Conservation (phyloP, 768 basidiomycete species). For the Lactarius quietus region DNA sequence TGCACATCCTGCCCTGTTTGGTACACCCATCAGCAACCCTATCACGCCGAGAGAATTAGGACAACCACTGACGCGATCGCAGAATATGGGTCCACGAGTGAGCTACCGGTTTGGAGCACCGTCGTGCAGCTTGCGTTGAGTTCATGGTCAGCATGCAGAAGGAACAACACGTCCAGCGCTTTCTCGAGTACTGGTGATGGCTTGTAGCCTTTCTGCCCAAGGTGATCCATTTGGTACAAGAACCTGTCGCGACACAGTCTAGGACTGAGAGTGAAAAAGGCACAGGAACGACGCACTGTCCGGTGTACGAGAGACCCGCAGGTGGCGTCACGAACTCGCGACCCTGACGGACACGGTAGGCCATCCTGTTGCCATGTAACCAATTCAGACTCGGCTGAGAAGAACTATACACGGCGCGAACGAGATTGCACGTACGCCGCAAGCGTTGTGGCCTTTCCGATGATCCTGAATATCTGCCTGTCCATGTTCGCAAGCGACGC, state of each 20-base stretch:
- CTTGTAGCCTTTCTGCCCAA: conserved; percentile 64
- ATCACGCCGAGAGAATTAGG: neutral
- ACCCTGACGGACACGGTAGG: conserved; percentile 88
- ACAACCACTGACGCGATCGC: conserved; percentile 63
- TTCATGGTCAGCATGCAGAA: conserved; percentile 89
- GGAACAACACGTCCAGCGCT: conserved; percentile 83
- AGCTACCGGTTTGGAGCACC: conserved; percentile 83
- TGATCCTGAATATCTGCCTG: conserved; percentile 85
- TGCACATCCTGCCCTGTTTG: conserved; percentile 71
- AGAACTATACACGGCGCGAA: too few relatives aligned
- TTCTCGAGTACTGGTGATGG: conserved; percentile 85
- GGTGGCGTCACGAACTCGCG: conserved; percentile 85
- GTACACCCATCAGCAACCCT: neutral
- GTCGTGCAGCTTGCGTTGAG: conserved; percentile 84
- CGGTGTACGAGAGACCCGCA: conserved; percentile 77
- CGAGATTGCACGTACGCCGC: conserved; percentile 59
- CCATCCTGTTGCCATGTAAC: conserved; percentile 59
- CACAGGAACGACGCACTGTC: conserved; percentile 53
- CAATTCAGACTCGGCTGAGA: neutral
- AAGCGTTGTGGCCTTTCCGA: conserved; percentile 85
- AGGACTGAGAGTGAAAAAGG: neutral
- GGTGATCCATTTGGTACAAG: conserved; percentile 87
- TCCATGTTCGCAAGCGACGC: conserved; percentile 78
- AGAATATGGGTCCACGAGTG: conserved; percentile 87
- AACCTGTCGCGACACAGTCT: conserved; percentile 46